Evolutionary conservation across 1,139 yeast species (phyloP).

Genomic region (Saccharomycopsis crataegensis): DNA sequence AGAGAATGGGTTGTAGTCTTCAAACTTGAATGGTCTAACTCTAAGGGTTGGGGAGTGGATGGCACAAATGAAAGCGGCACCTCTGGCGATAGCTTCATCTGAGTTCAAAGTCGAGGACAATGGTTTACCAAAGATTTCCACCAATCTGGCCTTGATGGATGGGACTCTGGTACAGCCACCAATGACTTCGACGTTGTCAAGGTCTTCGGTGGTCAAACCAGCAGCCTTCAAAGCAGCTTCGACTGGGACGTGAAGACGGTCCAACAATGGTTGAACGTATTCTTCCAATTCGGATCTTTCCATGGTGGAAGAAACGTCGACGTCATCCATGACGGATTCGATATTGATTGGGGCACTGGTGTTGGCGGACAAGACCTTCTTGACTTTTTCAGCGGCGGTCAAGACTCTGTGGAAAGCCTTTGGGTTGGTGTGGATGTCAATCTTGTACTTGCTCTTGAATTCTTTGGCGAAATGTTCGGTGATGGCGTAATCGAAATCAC

Average conservation of each 20-base stretch:
- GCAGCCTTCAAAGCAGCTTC: constrained; percentile 80
- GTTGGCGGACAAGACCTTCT: constrained; percentile 96
- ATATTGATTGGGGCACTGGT: constrained; percentile 89
- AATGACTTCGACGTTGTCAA: constrained; percentile 87
- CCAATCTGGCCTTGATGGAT: constrained; percentile 70
- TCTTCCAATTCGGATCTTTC: constrained; percentile 91
- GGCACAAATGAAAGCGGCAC: constrained; percentile 98
- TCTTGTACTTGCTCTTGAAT: constrained; percentile 85
- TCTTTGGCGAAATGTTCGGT: constrained; percentile 93
- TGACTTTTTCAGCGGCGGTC: constrained; percentile 84
- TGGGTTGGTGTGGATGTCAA: constrained; percentile 82
- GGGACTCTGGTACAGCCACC: constrained; percentile 99
- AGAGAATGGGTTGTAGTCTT: constrained; percentile 86
- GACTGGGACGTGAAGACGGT: constrained; percentile 68
- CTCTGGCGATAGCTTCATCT: constrained; percentile 98
- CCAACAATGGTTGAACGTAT: constrained; percentile 73
- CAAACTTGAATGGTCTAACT: constrained; percentile 97
- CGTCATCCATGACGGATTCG: constrained; percentile 95
- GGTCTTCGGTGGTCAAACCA: constrained; percentile 58
- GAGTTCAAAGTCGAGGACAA: constrained; percentile 95
- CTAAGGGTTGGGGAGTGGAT: constrained; percentile 98
- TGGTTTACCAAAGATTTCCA: constrained; percentile 77
- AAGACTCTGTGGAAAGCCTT: constrained; percentile 93
- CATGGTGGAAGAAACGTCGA: constrained; percentile 87
- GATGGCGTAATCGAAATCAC: constrained; percentile 89